These are phyloP conservation scores for Tolypocladium ovalisporum DNA, from an alignment of 2,329 filamentous ascomycete species.

Conservation along the genomic window DNA sequence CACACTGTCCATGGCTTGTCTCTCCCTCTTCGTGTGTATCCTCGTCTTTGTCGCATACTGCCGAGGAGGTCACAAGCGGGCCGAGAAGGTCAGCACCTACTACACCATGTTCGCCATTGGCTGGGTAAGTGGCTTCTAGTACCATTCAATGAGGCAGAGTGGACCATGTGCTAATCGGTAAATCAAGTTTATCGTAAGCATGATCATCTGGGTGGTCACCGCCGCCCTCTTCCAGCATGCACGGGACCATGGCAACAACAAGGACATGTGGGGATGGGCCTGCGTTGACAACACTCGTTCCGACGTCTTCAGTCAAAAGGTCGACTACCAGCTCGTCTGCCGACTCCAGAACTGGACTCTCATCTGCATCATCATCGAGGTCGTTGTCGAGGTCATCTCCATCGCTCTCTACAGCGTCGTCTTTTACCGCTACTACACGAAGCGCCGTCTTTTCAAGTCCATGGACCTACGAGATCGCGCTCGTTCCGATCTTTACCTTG, in stretches of 20 bases:
- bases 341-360: conserved; percentile 89
- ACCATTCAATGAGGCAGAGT: background rate
- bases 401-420: conserved; percentile 89
- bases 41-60: conserved; percentile 78
- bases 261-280: conserved; percentile 98
- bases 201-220: conserved; percentile 84
- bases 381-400: conserved; percentile 83
- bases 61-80: conserved; percentile 75
- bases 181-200: conserved; percentile 67
- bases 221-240: conserved; percentile 75
- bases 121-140: conserved; percentile 37
- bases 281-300: conserved; percentile 80
- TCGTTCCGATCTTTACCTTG: conserved; percentile 89
- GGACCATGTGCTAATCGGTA: background rate
- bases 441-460: conserved; percentile 87
- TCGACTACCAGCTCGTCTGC: conserved; percentile 86
- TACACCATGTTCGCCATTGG: conserved; percentile 89
- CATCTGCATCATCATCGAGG: conserved; percentile 94
- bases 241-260: conserved; percentile 55
- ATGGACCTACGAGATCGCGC: conserved; percentile 95
- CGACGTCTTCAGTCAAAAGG: conserved; percentile 65
- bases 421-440: conserved; percentile 97
- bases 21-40: conserved; percentile 73
- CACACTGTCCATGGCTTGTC: conserved; percentile 64
- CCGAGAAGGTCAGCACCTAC: conserved; percentile 89